Percentiles rank a stretch among this genome's conserved stretches.
Conservation (phyloP, 176 grass and related monocot species). For the Stipa capillata region DNA sequence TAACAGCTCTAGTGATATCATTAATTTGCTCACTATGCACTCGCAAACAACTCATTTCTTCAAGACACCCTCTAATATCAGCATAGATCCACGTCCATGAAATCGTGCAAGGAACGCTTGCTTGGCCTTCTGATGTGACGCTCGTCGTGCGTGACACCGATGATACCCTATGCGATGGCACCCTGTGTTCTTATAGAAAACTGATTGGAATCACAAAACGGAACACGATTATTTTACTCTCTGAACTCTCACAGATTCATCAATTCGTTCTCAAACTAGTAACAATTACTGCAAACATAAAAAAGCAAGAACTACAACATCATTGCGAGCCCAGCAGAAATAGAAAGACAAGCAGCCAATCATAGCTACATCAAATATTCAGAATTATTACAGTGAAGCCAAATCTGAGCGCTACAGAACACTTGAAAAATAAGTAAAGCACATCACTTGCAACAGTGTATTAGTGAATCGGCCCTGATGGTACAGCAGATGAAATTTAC, state of each 20-base stretch:
- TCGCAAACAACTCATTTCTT: too few relatives aligned
- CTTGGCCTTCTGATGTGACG: too few relatives aligned
- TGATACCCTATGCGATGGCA: too few relatives aligned
- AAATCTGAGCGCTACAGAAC: not conserved
- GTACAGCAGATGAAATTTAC: constrained; percentile 14
- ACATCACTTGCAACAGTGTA: not conserved
- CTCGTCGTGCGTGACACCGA: too few relatives aligned
- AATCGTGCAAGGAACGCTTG: too few relatives aligned
- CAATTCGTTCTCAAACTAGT: not conserved
- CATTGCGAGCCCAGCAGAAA: not conserved
- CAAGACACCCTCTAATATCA: too few relatives aligned
- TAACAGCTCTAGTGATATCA: too few relatives aligned
- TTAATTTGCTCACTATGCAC: too few relatives aligned
- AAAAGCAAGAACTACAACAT: not conserved
- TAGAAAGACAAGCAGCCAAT: not conserved
- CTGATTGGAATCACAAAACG: too few relatives aligned
- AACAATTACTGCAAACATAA: not conserved
- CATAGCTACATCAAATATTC: not conserved
- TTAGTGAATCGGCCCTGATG: not conserved
- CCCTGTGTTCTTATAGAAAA: not conserved
- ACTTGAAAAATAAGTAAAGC: not conserved
- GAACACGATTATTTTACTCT: too few relatives aligned
- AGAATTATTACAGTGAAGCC: too few relatives aligned
- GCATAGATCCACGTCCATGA: too few relatives aligned
- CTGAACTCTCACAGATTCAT: not conserved